Base-by-base conservation (phyloP, 768 basidiomycete genomes). In the Panaeolus cyanescens region DNA sequence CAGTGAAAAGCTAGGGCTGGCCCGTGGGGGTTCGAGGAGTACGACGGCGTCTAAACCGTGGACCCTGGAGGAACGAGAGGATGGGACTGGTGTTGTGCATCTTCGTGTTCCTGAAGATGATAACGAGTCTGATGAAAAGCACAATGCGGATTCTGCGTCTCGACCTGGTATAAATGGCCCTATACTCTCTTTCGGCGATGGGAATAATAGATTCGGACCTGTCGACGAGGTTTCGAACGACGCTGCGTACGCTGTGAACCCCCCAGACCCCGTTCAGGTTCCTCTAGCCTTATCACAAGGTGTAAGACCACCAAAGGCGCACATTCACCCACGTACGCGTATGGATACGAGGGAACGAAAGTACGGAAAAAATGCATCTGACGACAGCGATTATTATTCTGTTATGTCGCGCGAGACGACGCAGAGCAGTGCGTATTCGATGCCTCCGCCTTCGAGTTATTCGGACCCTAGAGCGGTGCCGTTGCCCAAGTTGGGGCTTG, bases 11-110 rank as follows among this genome's bases (percentile, higher is more conserved):
- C 58, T 76, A 4, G 65, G 74, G 2, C 65, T 64, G 15, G 63
- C 59, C 25, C 74, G 45, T 50, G 45, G 45, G 25, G 25, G 70
- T 19, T 64, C 65, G 1, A 69, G 65, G 36, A 50, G 45, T 28
- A 50, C 45, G 19, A 50, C 55, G 9, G 37, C 59, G 13, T 75
- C 76, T 2, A 73, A 68, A 37, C 61, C 69, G 8, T 81, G 78
- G 76, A 76, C 76, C 2, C 61, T 81, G 30, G 78, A 81, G 61
- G 79, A 81, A 61, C 75, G 67, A 12, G 70, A 68, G 15, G 71
- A 79, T 55, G 79, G 77, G 15, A 67, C 72, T 5, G 79, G 78
- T 1, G 68, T 75, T 19, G 77, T 80, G 10, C 76, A 75, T 32
- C 74, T 70, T 39, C 54, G 56, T 15, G 61, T 56, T 22, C 54